These are phyloP conservation scores for Alternaria rosae DNA, from an alignment of 2,329 filamentous ascomycete genomes.

Conservation along the genomic window DNA sequence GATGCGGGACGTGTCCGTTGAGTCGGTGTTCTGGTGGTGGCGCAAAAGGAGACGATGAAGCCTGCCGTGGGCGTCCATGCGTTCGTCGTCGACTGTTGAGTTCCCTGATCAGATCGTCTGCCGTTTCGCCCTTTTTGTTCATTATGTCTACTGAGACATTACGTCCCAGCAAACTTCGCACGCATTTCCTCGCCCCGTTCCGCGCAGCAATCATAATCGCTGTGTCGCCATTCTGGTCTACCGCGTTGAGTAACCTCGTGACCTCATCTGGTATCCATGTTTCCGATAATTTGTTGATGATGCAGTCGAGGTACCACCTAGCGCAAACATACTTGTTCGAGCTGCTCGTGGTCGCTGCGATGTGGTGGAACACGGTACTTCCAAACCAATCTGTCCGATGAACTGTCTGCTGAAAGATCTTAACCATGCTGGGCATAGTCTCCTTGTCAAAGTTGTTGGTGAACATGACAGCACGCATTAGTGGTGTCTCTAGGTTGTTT, in stretches of 20 bases:
- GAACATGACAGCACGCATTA: conserved; percentile 94
- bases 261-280: conserved; percentile 78
- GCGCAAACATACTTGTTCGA: conserved; percentile 88
- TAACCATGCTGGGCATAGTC: conserved; percentile 84
- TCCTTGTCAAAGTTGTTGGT: conserved; percentile 97
- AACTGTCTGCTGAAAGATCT: conserved; percentile 82
- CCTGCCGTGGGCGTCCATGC: conserved; percentile 64
- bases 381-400: conserved; percentile 80
- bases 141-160: conserved; percentile 83
- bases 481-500: conserved; percentile 76
- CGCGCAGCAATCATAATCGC: conserved; percentile 87
- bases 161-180: conserved; percentile 72
- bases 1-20: conserved; percentile 35
- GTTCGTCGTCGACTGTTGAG: conserved; percentile 73
- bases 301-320: conserved; percentile 90
- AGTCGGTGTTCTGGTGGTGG: conserved; percentile 46
- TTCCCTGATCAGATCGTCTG: conserved; percentile 80
- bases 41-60: conserved; percentile 73
- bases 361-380: conserved; percentile 92
- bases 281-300: conserved; percentile 86
- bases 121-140: conserved; percentile 82
- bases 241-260: conserved; percentile 78
- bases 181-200: conserved; percentile 81
- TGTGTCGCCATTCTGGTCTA: conserved; percentile 89
- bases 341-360: conserved; percentile 84